Evolutionary conservation across 495 filamentous ascomycete species (phyloP).

Genomic region (Recurvomyces mirabilis): DNA sequence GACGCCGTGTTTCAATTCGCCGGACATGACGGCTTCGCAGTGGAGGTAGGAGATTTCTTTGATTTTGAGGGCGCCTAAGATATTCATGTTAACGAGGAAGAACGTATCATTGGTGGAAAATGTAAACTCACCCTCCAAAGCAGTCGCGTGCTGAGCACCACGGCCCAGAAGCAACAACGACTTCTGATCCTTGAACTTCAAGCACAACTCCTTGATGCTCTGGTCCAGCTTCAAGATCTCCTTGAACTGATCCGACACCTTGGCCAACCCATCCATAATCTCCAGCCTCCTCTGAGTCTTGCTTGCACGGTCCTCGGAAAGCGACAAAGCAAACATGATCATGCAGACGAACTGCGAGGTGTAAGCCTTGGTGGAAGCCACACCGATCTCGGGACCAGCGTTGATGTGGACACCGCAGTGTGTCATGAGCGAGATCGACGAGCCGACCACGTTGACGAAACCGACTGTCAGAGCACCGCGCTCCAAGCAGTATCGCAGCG

Average conservation of each 20-base stretch:
- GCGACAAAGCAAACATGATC: slow-evolving; percentile 96
- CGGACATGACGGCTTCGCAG: slow-evolving; percentile 99
- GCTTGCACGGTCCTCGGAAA: slow-evolving; percentile 89
- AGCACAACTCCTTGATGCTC: slow-evolving; percentile 83
- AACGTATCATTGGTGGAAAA: neutral
- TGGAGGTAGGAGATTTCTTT: slow-evolving; percentile 99
- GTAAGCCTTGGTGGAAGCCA: slow-evolving; percentile 97
- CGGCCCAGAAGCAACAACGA: slow-evolving; percentile 83
- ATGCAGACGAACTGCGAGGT: slow-evolving; percentile 98
- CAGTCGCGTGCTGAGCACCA: slow-evolving; percentile 92
- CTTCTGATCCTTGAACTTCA: slow-evolving; percentile 91
- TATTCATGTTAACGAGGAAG: slow-evolving; percentile 17
- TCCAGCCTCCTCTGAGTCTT: slow-evolving; percentile 88
- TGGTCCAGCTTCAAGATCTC: slow-evolving; percentile 81
- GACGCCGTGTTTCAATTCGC: slow-evolving; percentile 96
- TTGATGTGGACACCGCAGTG: slow-evolving; percentile 99
- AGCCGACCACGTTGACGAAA: slow-evolving; percentile 96
- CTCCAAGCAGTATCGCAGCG: slow-evolving; percentile 92
- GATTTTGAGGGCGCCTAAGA: slow-evolving; percentile 80
- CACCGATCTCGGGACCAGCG: slow-evolving; percentile 95
- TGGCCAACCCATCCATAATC: slow-evolving; percentile 85
- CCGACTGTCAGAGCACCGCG: slow-evolving; percentile 93
- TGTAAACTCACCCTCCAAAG: slow-evolving; percentile 65
- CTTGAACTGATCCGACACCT: slow-evolving; percentile 84
- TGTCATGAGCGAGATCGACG: slow-evolving; percentile 92